Conservation (phyloP, 352 stramenopile species). For the Pythium plurisporium region DNA sequence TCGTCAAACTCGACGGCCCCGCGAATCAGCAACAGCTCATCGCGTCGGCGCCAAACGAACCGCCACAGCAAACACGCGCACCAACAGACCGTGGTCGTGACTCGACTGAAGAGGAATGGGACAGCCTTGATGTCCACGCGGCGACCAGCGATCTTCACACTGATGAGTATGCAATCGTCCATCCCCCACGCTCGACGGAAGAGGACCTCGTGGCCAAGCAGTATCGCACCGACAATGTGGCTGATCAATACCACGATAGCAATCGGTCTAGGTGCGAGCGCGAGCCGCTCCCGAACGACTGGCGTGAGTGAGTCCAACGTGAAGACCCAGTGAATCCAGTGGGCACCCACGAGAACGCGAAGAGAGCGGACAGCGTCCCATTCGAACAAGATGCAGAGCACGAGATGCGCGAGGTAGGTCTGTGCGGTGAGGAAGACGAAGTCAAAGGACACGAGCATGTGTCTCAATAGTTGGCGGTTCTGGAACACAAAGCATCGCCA, state of each 20-base stretch:
- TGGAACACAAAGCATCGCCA: neutral
- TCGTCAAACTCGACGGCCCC: slow-evolving; percentile 6
- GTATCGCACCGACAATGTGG: neutral
- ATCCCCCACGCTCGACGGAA: neutral
- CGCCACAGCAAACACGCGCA: slow-evolving; percentile 19
- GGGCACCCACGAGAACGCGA: neutral
- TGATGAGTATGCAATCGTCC: neutral
- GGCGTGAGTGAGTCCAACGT: slow-evolving; percentile 17
- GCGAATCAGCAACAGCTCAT: slow-evolving; percentile 15
- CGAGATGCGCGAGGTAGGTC: slow-evolving; percentile 4
- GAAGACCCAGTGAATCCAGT: slow-evolving; percentile 27
- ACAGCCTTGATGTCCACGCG: slow-evolving; percentile 1
- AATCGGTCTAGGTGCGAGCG: neutral
- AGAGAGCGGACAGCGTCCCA: slow-evolving; percentile 5
- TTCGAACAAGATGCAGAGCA: slow-evolving; percentile 16
- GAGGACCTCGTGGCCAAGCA: neutral
- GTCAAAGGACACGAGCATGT: slow-evolving; percentile 20
- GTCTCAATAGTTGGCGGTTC: slow-evolving; percentile 1
- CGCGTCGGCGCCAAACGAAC: neutral
- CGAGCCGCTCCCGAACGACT: neutral
- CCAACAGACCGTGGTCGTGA: slow-evolving; percentile 9
- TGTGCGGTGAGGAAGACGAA: slow-evolving; percentile 27
- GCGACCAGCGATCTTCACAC: neutral
- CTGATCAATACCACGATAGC: neutral
- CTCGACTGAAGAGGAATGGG: slow-evolving; percentile 20